phyloP scores from a whole-genome alignment of 768 basidiomycete genomes.

The Leccinum obscurum region DNA sequence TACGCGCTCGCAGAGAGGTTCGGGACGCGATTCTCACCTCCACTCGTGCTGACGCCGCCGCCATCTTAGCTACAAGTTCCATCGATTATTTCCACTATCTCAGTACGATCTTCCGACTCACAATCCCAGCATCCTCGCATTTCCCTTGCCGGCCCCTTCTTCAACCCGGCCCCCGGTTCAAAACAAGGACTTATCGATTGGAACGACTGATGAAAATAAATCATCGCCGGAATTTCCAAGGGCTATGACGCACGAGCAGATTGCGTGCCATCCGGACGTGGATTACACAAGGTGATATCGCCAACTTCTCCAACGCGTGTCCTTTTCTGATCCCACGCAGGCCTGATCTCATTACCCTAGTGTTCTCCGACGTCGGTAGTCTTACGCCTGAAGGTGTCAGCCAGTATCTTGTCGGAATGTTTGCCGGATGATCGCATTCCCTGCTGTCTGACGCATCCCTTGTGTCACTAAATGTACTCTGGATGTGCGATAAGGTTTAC shows the following conservation, averaged over 20 bases:
- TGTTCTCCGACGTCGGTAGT: constrained; percentile 93
- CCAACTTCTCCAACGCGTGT: constrained; percentile 12
- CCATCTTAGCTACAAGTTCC: constrained; percentile 82
- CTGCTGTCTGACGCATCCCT: constrained; percentile 4
- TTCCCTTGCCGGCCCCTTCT: constrained; percentile 44
- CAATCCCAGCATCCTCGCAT: constrained; percentile 71
- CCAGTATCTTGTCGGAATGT: constrained; percentile 95
- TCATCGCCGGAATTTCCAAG: constrained; percentile 11
- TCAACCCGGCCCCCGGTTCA: constrained; percentile 5
- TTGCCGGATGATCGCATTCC: constrained; percentile 57
- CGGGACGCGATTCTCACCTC: constrained; percentile 24
- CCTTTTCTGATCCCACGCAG: constrained; percentile 41
- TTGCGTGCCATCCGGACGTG: constrained; percentile 80
- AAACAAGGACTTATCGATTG: constrained; percentile 5
- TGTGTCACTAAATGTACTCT: constrained; percentile 9
- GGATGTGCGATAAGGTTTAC: constrained; percentile 35
- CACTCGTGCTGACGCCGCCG: constrained; percentile 23
- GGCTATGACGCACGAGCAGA: constrained; percentile 77
- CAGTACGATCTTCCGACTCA: constrained; percentile 87
- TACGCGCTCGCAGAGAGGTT: constrained; percentile 94
- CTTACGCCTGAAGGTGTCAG: constrained; percentile 92
- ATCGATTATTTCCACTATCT: constrained; percentile 91
- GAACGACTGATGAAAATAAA: constrained; percentile 4
- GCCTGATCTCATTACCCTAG: constrained; percentile 90
- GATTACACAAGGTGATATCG: constrained; percentile 83